Conservation (phyloP, 2,329 filamentous ascomycete species). For the Juglanconis sp. region DNA sequence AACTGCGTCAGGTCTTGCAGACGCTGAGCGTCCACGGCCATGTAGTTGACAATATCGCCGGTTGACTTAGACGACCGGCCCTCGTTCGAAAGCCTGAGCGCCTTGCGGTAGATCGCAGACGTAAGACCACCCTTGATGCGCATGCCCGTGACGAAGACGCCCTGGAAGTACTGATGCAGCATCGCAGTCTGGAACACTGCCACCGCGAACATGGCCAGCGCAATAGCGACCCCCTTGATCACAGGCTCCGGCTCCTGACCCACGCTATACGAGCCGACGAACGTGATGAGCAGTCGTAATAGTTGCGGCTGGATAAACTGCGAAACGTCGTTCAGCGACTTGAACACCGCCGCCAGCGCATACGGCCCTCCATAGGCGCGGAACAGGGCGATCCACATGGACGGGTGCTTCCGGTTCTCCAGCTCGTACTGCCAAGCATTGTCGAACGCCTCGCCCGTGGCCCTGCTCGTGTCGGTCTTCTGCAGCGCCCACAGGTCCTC, state of each 20-base stretch:
- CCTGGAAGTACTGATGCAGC: constrained; percentile 97
- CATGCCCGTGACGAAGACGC: constrained; percentile 94
- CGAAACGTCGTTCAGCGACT: constrained; percentile 79
- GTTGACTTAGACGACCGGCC: constrained; percentile 85
- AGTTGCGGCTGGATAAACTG: constrained; percentile 91
- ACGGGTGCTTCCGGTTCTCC: constrained; percentile 65
- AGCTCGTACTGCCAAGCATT: constrained; percentile 75
- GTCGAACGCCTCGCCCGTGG: constrained; percentile 68
- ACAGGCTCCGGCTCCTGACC: constrained; percentile 67
- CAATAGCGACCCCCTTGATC: constrained; percentile 81
- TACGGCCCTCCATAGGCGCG: constrained; percentile 84
- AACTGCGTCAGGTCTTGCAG: constrained; percentile 94
- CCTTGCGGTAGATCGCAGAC: constrained; percentile 89
- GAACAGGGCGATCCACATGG: constrained; percentile 82
- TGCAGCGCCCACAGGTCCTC: constrained; percentile 94
- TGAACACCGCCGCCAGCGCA: constrained; percentile 76
- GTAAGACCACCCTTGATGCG: constrained; percentile 88
- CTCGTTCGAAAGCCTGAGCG: constrained; percentile 86
- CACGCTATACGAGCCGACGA: constrained; percentile 71
- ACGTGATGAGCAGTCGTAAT: constrained; percentile 76
- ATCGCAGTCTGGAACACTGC: constrained; percentile 83
- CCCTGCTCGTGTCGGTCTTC: constrained; percentile 72
- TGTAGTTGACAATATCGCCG: constrained; percentile 98
- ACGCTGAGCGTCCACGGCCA: constrained; percentile 96
- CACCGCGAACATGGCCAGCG: constrained; percentile 85